Percentiles rank a stretch among this genome's conserved stretches.
phyloP scores from a whole-genome alignment of 2,329 filamentous ascomycete genomes.

The Magnaporthiopsis rhizophila region DNA sequence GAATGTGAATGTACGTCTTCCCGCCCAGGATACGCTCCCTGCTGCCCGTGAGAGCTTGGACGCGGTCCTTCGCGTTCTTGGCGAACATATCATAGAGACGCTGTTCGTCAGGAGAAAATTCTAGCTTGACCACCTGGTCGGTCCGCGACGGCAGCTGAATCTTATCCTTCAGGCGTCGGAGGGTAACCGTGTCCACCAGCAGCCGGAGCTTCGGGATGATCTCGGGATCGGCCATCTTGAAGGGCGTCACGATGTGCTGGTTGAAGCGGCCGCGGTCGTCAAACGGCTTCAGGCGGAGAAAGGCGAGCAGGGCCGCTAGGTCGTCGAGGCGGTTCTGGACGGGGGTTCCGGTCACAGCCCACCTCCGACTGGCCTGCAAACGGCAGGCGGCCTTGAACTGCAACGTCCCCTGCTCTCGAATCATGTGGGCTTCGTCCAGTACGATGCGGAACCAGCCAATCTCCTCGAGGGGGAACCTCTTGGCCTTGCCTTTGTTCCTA shows the following conservation, averaged over 20 bases:
- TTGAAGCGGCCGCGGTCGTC: constrained; percentile 69
- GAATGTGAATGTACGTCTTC: constrained; percentile 85
- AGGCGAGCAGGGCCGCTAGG: constrained; percentile 76
- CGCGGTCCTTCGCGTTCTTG: constrained; percentile 69
- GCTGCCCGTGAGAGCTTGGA: constrained; percentile 63
- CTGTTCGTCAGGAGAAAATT: constrained; percentile 69
- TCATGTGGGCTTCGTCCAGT: constrained; percentile 89
- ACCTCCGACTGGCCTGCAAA: constrained; percentile 72
- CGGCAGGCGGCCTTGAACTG: constrained; percentile 80
- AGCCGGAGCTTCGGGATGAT: constrained; percentile 80
- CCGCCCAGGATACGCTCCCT: constrained; percentile 64
- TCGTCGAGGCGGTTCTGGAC: constrained; percentile 93
- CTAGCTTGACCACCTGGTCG: constrained; percentile 65
- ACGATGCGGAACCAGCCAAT: constrained; percentile 92
- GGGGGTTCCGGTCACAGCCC: constrained; percentile 96
- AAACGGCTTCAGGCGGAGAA: constrained; percentile 78
- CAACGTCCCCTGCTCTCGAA: constrained; percentile 73
- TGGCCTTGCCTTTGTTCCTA: constrained; percentile 52
- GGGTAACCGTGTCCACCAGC: constrained; percentile 87
- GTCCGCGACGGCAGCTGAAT: constrained; percentile 70
- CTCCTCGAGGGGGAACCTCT: constrained; percentile 59
- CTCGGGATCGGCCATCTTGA: constrained; percentile 77
- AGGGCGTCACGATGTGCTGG: constrained; percentile 72
- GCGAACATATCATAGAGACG: constrained; percentile 79
- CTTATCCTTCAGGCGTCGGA: constrained; percentile 85